phyloP scores from a whole-genome alignment of 2,329 filamentous ascomycete species.

The Elsinoe arachidis region DNA sequence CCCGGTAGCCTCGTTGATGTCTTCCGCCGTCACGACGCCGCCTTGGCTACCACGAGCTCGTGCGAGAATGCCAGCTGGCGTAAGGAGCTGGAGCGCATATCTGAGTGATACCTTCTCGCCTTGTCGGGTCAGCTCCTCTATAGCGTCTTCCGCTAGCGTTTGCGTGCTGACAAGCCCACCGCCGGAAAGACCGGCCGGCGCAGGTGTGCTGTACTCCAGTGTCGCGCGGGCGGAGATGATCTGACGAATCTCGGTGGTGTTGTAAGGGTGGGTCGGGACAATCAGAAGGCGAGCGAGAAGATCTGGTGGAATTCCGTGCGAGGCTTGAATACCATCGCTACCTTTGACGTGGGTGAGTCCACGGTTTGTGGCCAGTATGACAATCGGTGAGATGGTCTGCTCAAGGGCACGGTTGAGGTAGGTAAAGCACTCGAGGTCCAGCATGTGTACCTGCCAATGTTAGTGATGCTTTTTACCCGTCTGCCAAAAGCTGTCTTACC shows the following conservation, averaged over 20 bases:
- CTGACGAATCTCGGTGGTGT: constrained; percentile 78
- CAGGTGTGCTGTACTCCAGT: constrained; percentile 29
- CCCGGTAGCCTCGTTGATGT: constrained; percentile 44
- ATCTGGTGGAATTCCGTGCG: constrained; percentile 89
- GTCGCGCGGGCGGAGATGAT: constrained; percentile 75
- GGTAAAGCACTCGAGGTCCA: constrained; percentile 98
- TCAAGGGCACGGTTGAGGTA: constrained; percentile 98
- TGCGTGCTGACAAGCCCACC: constrained; percentile 53
- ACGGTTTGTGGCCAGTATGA: constrained; percentile 94
- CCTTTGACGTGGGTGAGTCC: constrained; percentile 89
- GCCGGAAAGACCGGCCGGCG: constrained; percentile 26
- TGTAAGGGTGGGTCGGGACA: constrained; percentile 86
- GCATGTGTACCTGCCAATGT: constrained; percentile 77
- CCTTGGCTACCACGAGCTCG: constrained; percentile 49
- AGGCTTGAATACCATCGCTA: constrained; percentile 52
- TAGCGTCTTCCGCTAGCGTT: constrained; percentile 67
- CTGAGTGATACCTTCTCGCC: constrained; percentile 83
- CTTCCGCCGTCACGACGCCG: constrained; percentile 40
- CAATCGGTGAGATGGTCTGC: constrained; percentile 87
- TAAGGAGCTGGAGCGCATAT: constrained; percentile 87
- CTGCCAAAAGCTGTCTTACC: constrained; percentile 43
- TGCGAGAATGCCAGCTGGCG: constrained; percentile 82
- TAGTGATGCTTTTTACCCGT: not conserved
- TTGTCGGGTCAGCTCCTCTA: constrained; percentile 78
- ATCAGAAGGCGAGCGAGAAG: constrained; percentile 91